These are phyloP conservation scores for Cladosporium velox DNA, from an alignment of 2,329 filamentous ascomycete species.

Conservation along the genomic window DNA sequence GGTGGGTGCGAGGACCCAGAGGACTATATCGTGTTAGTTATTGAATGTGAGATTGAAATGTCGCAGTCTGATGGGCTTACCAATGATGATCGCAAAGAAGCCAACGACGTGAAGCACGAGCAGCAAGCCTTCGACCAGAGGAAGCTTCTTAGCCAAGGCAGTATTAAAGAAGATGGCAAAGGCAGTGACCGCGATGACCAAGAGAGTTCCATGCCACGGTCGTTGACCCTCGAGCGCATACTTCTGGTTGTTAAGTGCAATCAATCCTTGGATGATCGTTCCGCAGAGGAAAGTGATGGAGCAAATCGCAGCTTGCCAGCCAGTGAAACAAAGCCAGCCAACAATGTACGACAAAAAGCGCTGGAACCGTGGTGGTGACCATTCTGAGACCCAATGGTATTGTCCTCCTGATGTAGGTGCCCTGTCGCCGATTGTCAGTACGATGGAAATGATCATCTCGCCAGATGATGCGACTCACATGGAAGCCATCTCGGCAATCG, in stretches of 20 bases:
- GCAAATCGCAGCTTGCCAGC: constrained; percentile 47
- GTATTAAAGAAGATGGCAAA: constrained; percentile 49
- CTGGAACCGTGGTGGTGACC: constrained; percentile 43
- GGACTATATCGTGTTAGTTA: constrained; percentile 30
- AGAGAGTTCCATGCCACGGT: constrained; percentile 44
- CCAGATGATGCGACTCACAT: constrained; percentile 36
- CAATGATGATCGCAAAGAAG: constrained; percentile 56
- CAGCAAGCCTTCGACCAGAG: constrained; percentile 46
- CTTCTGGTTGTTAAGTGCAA: constrained; percentile 41
- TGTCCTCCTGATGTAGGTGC: constrained; percentile 49
- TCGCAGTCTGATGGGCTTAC: constrained; percentile 24
- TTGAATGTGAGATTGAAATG: not conserved
- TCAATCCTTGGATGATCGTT: constrained; percentile 45
- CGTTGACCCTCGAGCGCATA: constrained; percentile 37
- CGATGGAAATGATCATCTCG: not conserved
- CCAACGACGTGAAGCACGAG: constrained; percentile 52
- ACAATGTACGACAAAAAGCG: constrained; percentile 48
- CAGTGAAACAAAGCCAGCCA: constrained; percentile 47
- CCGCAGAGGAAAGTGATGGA: constrained; percentile 46
- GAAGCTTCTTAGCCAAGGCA: constrained; percentile 48
- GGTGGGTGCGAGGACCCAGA: constrained; percentile 32
- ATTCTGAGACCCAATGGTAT: constrained; percentile 52
- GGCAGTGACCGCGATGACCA: constrained; percentile 43
- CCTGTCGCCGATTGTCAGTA: constrained; percentile 24
- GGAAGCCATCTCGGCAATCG: constrained; percentile 51